Base-by-base conservation (phyloP, 371 early-diverging fungal genomes). In the Dinochytrium kinnereticum region DNA sequence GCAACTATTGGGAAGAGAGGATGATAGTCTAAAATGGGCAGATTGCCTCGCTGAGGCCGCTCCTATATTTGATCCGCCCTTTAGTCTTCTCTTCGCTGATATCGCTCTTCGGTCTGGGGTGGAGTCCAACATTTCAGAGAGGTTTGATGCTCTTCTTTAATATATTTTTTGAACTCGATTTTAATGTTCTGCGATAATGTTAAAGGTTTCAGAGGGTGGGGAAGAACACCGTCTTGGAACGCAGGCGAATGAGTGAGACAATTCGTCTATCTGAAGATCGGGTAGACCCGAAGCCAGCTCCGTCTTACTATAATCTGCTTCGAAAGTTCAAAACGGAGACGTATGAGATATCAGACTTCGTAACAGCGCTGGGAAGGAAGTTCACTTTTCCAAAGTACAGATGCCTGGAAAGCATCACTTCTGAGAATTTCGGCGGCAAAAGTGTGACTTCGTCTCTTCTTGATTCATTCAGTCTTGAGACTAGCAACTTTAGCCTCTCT, bases 41-140 rank as follows among this genome's bases (percentile, higher is more conserved):
- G 61, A 61, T 5, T 33, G 28, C 24, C 34, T 61, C 2, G 37
- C 30, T 17, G 61, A 61, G 3, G 36, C 61, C 2, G 64, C 51
- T 33, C 70, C 70, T 1, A 34, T 24, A 40, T 70, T 69, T 57
- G 34, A 24, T 37, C 77, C 73, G 17, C 70, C 73, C 0, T 72
- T 70, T 33, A 44, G 65, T 34, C 59, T 61, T 7, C 34, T 61
- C 28, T 31, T 33, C 15, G 15, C 61, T 19, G 61, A 61, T 34
- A 37, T 61, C 36, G 36, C 61, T 31, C 5, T 61, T 7, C 3
- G 34, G 37, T 61, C 37, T 3, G 61, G 34, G 2, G 61, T 61
- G 30, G n/a, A 34, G 31, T 28, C 30, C 13, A 61, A 10, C 26
- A 13, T 61, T 28, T 34, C 31, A 34, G 37, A 31, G 36, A 61